These are phyloP conservation scores for Aulographum hederae DNA, from an alignment of 2,329 filamentous ascomycete species.

Conservation along the genomic window DNA sequence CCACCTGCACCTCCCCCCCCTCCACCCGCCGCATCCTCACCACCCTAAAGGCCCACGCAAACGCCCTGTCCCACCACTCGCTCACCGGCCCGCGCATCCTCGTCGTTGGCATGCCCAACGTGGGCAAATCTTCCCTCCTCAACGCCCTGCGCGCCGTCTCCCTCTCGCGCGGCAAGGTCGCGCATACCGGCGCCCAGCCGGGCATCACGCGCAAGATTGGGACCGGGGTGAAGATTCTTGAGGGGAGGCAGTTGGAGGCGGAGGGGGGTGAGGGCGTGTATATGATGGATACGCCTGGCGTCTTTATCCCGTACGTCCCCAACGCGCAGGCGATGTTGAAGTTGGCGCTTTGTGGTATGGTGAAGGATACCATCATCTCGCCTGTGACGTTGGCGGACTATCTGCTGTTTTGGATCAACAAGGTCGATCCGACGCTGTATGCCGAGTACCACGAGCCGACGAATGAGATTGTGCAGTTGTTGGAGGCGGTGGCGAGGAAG, in stretches of 20 bases:
- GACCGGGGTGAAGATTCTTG: slow-evolving; percentile 64
- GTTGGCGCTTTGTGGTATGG: slow-evolving; percentile 74
- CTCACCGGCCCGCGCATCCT: slow-evolving; percentile 73
- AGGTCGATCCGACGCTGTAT: slow-evolving; percentile 44
- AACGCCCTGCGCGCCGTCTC: slow-evolving; percentile 57
- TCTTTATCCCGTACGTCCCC: slow-evolving; percentile 83
- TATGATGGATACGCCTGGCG: slow-evolving; percentile 79
- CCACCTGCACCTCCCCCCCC: neutral
- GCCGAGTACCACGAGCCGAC: slow-evolving; percentile 49
- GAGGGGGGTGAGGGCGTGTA: slow-evolving; percentile 48
- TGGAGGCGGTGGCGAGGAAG: slow-evolving; percentile 51
- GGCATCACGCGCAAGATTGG: slow-evolving; percentile 78
- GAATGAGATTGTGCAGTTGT: slow-evolving; percentile 61
- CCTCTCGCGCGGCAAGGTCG: slow-evolving; percentile 49
- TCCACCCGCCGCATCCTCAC: neutral
- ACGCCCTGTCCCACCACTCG: slow-evolving; percentile 28
- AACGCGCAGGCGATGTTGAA: slow-evolving; percentile 84
- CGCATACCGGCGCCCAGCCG: slow-evolving; percentile 68
- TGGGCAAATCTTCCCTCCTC: slow-evolving; percentile 48
- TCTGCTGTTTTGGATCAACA: slow-evolving; percentile 69
- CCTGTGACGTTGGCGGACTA: slow-evolving; percentile 73
- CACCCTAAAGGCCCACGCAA: neutral
- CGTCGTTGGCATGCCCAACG: slow-evolving; percentile 93
- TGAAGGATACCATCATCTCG: slow-evolving; percentile 74
- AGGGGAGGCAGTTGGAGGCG: slow-evolving; percentile 28